These are phyloP conservation scores for Cochlearia excelsa DNA, from an alignment of 345 rosid genomes.

Conservation along the genomic window DNA sequence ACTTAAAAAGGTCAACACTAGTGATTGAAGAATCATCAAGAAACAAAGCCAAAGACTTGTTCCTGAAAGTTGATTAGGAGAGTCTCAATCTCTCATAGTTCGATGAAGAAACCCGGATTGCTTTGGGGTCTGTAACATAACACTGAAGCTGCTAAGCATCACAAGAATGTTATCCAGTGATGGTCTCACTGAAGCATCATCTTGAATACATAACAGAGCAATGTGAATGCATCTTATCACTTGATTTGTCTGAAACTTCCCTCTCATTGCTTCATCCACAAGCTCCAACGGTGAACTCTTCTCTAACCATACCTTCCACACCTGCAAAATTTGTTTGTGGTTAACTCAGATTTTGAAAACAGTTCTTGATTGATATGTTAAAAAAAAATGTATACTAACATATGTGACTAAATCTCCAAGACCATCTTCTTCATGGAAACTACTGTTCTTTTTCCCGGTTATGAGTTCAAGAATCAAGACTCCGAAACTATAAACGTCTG, in stretches of 20 bases:
- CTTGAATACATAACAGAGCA: constrained; percentile 57
- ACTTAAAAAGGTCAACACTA: constrained; percentile 15
- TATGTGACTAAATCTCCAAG: constrained; percentile 32
- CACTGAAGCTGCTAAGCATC: constrained; percentile 44
- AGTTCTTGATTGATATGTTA: background rate
- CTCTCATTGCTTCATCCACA: constrained; percentile 37
- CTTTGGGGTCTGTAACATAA: constrained; percentile 41
- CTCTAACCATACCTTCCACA: constrained; percentile 49
- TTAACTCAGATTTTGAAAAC: background rate
- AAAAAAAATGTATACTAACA: constrained; percentile 25
- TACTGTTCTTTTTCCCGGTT: constrained; percentile 36
- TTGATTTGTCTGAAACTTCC: constrained; percentile 40
- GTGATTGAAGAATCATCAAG: constrained; percentile 41
- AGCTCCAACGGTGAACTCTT: constrained; percentile 43
- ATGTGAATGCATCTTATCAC: constrained; percentile 54
- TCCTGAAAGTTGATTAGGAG: constrained; percentile 3
- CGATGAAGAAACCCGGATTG: constrained; percentile 35
- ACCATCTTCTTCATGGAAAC: constrained; percentile 26
- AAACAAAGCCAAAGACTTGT: constrained; percentile 29
- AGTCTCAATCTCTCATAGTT: constrained; percentile 7
- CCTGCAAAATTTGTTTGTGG: constrained; percentile 29
- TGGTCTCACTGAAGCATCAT: constrained; percentile 50
- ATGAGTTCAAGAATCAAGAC: constrained; percentile 42
- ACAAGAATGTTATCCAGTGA: constrained; percentile 48
- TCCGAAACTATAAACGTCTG: constrained; percentile 44